Percentiles rank a stretch among this genome's conserved stretches.
These are phyloP conservation scores for Ramularia collo-cygni DNA, from an alignment of 2,329 filamentous ascomycete species.

Conservation along the genomic window DNA sequence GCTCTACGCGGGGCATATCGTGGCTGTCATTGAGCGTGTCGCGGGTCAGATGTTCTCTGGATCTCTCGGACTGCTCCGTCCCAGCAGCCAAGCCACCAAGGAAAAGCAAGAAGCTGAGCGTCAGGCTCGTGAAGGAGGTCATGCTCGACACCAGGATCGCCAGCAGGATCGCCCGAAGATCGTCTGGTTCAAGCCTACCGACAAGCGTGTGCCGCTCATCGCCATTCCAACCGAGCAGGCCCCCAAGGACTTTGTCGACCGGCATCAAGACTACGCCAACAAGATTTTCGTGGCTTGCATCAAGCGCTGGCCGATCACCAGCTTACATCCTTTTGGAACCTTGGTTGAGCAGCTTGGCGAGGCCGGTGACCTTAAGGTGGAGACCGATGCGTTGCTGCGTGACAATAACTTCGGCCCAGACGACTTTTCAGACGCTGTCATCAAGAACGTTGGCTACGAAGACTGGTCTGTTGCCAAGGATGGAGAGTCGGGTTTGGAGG, in stretches of 20 bases:
- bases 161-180: conserved; percentile 98
- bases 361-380: conserved; percentile 95
- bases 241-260: conserved; percentile 95
- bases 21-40: conserved; percentile 94
- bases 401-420: conserved; percentile 99
- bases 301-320: conserved; percentile 99
- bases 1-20: conserved; percentile 91
- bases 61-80: conserved; percentile 84
- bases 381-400: conserved; percentile 91
- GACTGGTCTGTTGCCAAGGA: conserved; percentile 86
- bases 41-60: conserved; percentile 98
- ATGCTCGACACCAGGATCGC: conserved; percentile 67
- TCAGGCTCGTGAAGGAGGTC: conserved; percentile 75
- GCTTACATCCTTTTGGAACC: conserved; percentile 96
- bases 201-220: conserved; percentile 96
- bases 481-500: conserved; percentile 63
- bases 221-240: conserved; percentile 98
- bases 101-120: conserved; percentile 98
- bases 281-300: conserved; percentile 98
- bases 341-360: conserved; percentile 93
- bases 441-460: conserved; percentile 85
- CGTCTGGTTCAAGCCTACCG: conserved; percentile 99
- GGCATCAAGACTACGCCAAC: conserved; percentile 94
- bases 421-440: conserved; percentile 92
- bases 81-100: conserved; percentile 96